Evolutionary conservation across 2,329 filamentous ascomycete species (phyloP), one percentile per base, ranked within the genome.

Genomic region (Coniochaeta sp.): DNA sequence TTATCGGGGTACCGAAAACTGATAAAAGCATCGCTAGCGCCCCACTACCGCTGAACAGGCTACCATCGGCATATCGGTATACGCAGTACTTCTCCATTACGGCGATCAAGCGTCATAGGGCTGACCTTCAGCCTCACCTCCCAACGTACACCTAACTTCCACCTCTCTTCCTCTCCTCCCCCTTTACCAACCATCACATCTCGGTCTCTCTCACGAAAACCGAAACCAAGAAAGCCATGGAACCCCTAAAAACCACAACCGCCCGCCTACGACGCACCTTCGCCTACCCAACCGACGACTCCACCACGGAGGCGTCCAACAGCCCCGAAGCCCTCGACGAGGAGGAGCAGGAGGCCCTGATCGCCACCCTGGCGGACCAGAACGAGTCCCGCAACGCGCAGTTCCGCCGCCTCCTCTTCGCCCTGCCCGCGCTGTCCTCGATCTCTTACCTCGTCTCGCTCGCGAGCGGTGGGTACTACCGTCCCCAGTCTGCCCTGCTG

Each of bases 201-300:
- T n/a, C n/a, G n/a, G 34, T 42, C 17, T 12, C 30, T 40, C 44
- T 2, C 47, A 17, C n/a, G n/a, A n/a, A n/a, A n/a, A n/a, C n/a
- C n/a, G n/a, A 32, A 30, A n/a, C 40, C n/a, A 42, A 22, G 34
- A 36, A 16, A 34, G 32, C 38, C 16, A 60, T 60, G 55, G 50
- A 54, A 4, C 65, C 69, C 63, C 60, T 67, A 26, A 66, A 65
- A 64, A 62, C 61, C 50, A 67, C 77, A 0, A 73, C 73, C 44
- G 77, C 89, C 58, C 86, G 89, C 63, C 77, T 95, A 52, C 87
- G 92, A 68, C 88, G 83, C 67, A 88, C 89, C 9, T 95, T 96
- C 74, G 84, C 82, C 62, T 95, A 93, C 74, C 89, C 89, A 4
- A 74, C 77, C 60, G 85, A 89, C 67, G 79, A 80, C 63, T 71